Conservation (phyloP, 148 eudicot species). For the Silene uniflora region DNA sequence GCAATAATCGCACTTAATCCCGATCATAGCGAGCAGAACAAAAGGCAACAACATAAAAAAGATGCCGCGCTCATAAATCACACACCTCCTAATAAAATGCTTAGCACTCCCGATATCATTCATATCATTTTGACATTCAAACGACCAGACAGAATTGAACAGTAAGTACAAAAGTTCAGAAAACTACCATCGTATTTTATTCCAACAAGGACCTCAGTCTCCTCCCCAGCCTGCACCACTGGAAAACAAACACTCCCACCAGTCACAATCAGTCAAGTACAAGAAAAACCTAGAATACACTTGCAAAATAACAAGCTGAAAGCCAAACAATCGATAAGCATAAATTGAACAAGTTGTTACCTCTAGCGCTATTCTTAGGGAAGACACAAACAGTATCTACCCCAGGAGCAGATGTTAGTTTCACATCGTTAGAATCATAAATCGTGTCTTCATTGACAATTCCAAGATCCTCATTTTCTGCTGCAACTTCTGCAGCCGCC, state of each 20-base stretch:
- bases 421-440: constrained; percentile 38
- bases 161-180: neutral
- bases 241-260: constrained; percentile 19
- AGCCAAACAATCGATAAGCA: neutral
- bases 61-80: neutral
- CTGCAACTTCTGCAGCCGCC: constrained; percentile 35
- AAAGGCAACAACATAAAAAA: neutral
- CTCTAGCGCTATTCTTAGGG: constrained; percentile 66
- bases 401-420: constrained; percentile 59
- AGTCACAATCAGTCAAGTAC: constrained; percentile 5
- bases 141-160: neutral
- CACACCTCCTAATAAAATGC: neutral
- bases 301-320: constrained; percentile 1
- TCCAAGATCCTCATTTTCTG: constrained; percentile 55
- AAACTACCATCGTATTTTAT: constrained; percentile 72
- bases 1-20: neutral
- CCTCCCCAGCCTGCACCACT: constrained; percentile 79
- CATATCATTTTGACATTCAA: neutral
- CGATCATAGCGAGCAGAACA: neutral
- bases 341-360: constrained; percentile 31
- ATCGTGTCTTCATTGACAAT: constrained; percentile 56
- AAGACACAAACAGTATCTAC: constrained; percentile 76
- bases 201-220: constrained; percentile 68
- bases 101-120: neutral
- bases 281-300: constrained; percentile 1